Evolutionary conservation across 768 basidiomycete species (phyloP).

Genomic region (Erythrobasidium yunnanense): DNA sequence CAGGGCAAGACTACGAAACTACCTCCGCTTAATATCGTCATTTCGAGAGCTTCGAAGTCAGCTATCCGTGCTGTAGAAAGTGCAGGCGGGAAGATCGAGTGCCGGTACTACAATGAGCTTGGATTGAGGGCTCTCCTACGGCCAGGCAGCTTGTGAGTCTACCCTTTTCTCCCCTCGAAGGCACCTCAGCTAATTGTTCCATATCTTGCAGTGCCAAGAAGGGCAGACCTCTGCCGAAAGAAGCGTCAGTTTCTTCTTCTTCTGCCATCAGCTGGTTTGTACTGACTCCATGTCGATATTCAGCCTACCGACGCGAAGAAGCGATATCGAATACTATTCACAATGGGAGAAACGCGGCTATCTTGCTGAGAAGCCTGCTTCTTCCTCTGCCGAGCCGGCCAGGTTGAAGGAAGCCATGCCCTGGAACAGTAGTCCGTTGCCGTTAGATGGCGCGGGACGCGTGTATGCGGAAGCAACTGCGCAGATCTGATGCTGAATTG

Average conservation of each 20-base stretch:
- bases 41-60: conserved; percentile 73
- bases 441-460: background rate
- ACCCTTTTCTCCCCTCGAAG: background rate
- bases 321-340: conserved; percentile 39
- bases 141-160: conserved; percentile 41
- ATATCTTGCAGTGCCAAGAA: background rate
- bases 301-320: conserved; percentile 33
- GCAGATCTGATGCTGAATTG: background rate
- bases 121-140: conserved; percentile 53
- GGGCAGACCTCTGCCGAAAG: background rate
- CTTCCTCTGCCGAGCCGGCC: too few species aligned
- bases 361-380: conserved; percentile 24
- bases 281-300: conserved; percentile 21
- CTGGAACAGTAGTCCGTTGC: background rate
- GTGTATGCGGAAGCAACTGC: background rate
- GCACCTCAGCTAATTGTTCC: background rate
- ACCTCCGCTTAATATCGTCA: conserved; percentile 60
- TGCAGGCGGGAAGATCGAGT: conserved; percentile 69
- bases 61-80: conserved; percentile 76
- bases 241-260: background rate
- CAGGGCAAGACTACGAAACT: conserved; percentile 46
- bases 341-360: conserved; percentile 35
- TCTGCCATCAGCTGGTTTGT: conserved; percentile 11
- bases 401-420: background rate
- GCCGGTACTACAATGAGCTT: conserved; percentile 81